Evolutionary conservation across 306 rosid species (phyloP), one percentile per base, ranked within the genome.

Genomic region (Vachellia pachyceras): DNA sequence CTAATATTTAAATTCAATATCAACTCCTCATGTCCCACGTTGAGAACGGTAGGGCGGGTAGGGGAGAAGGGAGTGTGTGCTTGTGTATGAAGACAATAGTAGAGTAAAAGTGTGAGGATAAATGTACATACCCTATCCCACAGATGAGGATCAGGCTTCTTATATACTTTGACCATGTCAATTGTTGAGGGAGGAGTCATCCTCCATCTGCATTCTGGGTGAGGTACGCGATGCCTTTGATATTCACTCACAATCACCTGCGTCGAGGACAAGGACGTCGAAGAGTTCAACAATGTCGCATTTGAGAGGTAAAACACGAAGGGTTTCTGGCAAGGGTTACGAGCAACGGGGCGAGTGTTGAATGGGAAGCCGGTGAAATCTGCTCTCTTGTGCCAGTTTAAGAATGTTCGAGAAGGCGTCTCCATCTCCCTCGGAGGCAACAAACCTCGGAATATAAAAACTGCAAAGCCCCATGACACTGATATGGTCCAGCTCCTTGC

Each of bases 281-380:
- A 77, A 2, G 86, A 83, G 76, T 90, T 86, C 6, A 83, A 39
- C 3, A 81, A 33, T 25, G 46, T 67, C 2, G 84, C 93, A 14
- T 83, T 80, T n/a, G 94, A 89, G 42, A 93, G 52, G 90, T 96
- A 93, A 80, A 90, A 96, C 58, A 96, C 91, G n/a, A 93, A 90
- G 7, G 99, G 97, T 68, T 96, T 96, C 67, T 96, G 98, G 84
- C 98, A 96, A 0, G 92, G 96, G 69, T 93, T 92, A 73, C 97
- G 82, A 67, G 82, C 88, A 33, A 96, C 97, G 0, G 99, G 98
- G 1, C 99, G 98, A 0, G 99, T 93, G 90, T 96, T 96, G 87
- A 96, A 96, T 13, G 99, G 92, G 11, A 93, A 96, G 0, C 98
- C 99, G 3, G 93, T 96, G 85, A 90, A 96, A 83, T 96, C 99